Percentiles rank a stretch among this genome's conserved stretches.
These are phyloP conservation scores for Withania somnifera DNA, from an alignment of 305 asterid genomes.

Conservation along the genomic window DNA sequence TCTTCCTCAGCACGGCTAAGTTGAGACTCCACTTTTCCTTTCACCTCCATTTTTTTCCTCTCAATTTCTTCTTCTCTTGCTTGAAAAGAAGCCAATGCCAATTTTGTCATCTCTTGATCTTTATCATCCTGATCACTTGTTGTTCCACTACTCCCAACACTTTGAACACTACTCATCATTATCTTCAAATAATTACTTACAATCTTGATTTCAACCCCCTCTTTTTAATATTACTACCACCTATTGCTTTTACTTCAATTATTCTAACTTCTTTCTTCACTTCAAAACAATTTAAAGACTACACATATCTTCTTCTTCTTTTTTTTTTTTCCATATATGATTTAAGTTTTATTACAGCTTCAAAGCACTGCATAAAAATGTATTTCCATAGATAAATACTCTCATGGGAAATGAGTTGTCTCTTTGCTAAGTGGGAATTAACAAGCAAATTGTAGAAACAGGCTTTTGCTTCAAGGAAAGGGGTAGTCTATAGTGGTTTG, in stretches of 20 bases:
- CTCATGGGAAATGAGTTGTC: neutral
- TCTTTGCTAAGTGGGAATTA: neutral
- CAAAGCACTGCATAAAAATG: neutral
- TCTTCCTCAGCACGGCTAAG: slow-evolving; percentile 69
- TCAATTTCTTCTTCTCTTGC: slow-evolving; percentile 78
- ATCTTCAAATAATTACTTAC: neutral
- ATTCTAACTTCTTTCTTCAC: neutral
- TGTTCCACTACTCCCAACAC: slow-evolving; percentile 64
- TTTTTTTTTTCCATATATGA: neutral
- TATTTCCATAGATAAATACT: neutral
- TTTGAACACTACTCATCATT: slow-evolving; percentile 18
- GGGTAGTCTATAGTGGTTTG: neutral
- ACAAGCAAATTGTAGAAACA: neutral
- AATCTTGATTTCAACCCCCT: neutral
- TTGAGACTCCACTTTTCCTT: slow-evolving; percentile 51
- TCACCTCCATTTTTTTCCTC: slow-evolving; percentile 60
- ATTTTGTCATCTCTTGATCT: slow-evolving; percentile 51
- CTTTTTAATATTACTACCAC: neutral
- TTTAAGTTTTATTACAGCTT: neutral
- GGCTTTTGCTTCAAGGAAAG: slow-evolving; percentile 1
- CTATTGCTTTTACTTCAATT: neutral
- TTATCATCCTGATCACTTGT: slow-evolving; percentile 25
- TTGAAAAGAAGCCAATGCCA: slow-evolving; percentile 54
- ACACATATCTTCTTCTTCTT: neutral
- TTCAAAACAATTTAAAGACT: neutral